Conservation (phyloP, 768 basidiomycete genomes). For the Sporobolomyces roseus region DNA sequence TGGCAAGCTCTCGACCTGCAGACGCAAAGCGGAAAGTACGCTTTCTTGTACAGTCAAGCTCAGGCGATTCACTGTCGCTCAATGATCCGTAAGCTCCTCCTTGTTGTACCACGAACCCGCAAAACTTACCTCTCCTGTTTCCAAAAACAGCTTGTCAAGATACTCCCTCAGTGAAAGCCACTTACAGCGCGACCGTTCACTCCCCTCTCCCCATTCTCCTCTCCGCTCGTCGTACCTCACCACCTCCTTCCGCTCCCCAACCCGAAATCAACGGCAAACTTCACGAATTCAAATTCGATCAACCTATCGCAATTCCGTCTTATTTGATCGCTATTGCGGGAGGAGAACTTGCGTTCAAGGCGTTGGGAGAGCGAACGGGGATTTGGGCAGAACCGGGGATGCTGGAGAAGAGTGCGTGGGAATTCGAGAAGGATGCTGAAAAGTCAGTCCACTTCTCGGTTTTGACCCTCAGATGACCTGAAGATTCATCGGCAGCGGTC, state of each 20-base stretch:
- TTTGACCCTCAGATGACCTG: no score
- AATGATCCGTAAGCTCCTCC: conserved; percentile 27
- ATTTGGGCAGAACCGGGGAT: conserved; percentile 87
- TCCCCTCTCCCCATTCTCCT: conserved; percentile 81
- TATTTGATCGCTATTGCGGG: conserved; percentile 90
- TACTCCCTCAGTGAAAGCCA: conserved; percentile 82
- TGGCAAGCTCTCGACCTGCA: neutral
- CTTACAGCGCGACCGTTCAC: conserved; percentile 73
- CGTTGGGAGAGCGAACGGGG: conserved; percentile 73
- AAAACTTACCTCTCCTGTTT: neutral
- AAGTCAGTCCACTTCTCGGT: conserved; percentile 52
- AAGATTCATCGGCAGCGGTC: no score
- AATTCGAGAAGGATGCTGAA: conserved; percentile 81
- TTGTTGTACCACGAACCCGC: no score
- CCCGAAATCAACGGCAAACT: conserved; percentile 43
- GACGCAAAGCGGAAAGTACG: conserved; percentile 53
- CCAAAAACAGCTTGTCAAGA: conserved; percentile 56
- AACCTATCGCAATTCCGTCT: conserved; percentile 81
- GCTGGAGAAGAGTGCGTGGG: conserved; percentile 72
- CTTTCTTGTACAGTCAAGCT: conserved; percentile 87
- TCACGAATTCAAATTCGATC: conserved; percentile 33
- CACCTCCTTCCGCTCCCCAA: conserved; percentile 50
- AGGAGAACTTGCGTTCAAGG: conserved; percentile 68
- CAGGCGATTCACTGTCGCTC: conserved; percentile 36
- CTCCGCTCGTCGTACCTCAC: conserved; percentile 74